Conservation (phyloP, 306 rosid genomes). For the Cercis canadensis region DNA sequence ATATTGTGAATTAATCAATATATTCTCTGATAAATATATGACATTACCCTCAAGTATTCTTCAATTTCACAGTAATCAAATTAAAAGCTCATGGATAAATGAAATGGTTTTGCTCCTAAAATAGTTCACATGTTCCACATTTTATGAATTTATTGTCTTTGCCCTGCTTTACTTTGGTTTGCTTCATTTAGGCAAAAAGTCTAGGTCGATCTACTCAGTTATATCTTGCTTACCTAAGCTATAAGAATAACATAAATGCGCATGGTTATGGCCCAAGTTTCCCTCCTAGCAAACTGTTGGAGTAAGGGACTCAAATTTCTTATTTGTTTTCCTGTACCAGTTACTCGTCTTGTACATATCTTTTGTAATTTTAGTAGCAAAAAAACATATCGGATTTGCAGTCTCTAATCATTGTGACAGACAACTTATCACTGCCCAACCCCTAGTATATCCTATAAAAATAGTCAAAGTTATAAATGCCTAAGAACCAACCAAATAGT, state of each 20-base stretch:
- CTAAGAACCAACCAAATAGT: neutral
- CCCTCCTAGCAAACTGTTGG: neutral
- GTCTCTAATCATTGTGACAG: neutral
- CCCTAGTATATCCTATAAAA: neutral
- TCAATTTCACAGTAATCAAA: conserved; percentile 18
- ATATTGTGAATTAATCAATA: neutral
- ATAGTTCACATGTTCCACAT: neutral
- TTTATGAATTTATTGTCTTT: conserved; percentile 1
- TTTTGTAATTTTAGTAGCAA: neutral
- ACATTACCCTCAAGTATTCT: neutral
- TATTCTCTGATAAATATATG: conserved; percentile 14
- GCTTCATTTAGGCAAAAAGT: neutral
- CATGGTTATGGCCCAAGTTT: neutral
- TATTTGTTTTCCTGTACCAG: neutral
- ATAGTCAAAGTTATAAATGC: neutral
- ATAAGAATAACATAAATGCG: neutral
- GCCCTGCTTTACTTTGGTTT: too few species aligned
- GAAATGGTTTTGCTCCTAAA: neutral
- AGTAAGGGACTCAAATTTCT: neutral
- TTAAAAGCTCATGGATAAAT: conserved; percentile 8
- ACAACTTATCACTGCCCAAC: neutral
- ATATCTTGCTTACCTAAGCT: neutral
- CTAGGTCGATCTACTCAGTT: neutral
- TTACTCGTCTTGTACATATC: neutral
- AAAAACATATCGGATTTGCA: neutral